Percentiles rank a stretch among this genome's conserved stretches.
Conservation (phyloP, 1,284 basidiomycete genomes). For the Cryptococcus floricola region DNA sequence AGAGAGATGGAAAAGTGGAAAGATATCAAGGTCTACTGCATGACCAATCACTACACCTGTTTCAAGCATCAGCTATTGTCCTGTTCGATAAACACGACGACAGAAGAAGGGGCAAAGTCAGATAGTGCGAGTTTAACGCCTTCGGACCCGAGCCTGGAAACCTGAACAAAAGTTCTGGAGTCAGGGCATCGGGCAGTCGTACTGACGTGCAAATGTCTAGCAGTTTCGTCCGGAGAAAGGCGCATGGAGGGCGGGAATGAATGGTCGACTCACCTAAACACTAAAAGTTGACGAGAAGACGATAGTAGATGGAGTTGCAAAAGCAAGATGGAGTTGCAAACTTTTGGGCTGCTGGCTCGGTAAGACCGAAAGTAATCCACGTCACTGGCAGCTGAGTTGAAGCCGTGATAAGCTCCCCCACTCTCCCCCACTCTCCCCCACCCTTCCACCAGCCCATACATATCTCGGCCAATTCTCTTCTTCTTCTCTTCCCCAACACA, state of each 20-base stretch:
- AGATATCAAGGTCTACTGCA: not conserved
- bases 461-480: not conserved
- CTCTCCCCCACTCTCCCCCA: conserved; percentile 7
- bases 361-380: not conserved
- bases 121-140: conserved; percentile 39
- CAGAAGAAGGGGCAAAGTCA: conserved; percentile 10
- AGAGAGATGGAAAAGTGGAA: not conserved
- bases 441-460: not conserved
- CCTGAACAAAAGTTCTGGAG: not conserved
- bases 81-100: not conserved
- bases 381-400: not conserved
- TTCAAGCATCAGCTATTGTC: not conserved
- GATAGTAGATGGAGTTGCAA: not conserved
- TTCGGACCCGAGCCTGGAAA: conserved; percentile 10
- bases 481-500: not conserved
- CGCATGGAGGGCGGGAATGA: not conserved
- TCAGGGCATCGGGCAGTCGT: conserved; percentile 19
- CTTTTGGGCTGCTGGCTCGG: not conserved
- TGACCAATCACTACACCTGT: conserved; percentile 1
- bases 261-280: not conserved
- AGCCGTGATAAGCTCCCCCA: not conserved
- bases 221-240: conserved; percentile 28
- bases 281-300: not conserved
- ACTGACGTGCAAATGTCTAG: conserved; percentile 44
- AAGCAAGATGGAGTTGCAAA: conserved; percentile 5